Evolutionary conservation across 2,329 filamentous ascomycete species (phyloP).

Genomic region (Fusarium pininemorale): DNA sequence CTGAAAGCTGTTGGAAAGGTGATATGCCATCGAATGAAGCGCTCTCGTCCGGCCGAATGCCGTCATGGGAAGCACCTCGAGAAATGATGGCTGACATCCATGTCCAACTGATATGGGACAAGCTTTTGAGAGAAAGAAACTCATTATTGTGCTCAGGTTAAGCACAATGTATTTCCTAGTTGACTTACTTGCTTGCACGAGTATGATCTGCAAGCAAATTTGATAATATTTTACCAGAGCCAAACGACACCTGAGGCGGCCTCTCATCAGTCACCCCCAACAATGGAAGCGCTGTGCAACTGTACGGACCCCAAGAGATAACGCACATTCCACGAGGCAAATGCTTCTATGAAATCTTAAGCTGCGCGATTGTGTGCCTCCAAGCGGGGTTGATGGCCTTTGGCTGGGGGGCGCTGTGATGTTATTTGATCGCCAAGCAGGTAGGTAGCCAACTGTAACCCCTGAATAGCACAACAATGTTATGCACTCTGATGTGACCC

Average conservation of each 20-base stretch:
- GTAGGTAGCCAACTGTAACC: conserved; percentile 12
- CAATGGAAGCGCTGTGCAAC: background rate
- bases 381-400: conserved; percentile 26
- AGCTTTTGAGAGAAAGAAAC: background rate
- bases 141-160: conserved; percentile 1
- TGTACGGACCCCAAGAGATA: conserved; percentile 7
- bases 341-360: conserved; percentile 28
- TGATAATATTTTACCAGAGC: background rate
- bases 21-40: conserved; percentile 7
- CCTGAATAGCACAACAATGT: conserved; percentile 19
- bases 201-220: background rate
- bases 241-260: background rate
- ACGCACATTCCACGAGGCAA: conserved; percentile 31
- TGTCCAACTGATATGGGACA: conserved; percentile 14
- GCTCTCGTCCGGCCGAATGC: conserved; percentile 8
- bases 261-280: background rate
- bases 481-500: conserved; percentile 14
- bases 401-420: conserved; percentile 8
- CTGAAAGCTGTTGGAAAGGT: background rate
- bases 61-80: conserved; percentile 15
- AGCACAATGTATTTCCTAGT: background rate
- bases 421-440: conserved; percentile 16
- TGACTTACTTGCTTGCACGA: background rate
- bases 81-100: conserved; percentile 35
- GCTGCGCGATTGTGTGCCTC: conserved; percentile 25